Evolutionary conservation across 768 basidiomycete genomes (phyloP).

Genomic region (Leccinum variicolor): DNA sequence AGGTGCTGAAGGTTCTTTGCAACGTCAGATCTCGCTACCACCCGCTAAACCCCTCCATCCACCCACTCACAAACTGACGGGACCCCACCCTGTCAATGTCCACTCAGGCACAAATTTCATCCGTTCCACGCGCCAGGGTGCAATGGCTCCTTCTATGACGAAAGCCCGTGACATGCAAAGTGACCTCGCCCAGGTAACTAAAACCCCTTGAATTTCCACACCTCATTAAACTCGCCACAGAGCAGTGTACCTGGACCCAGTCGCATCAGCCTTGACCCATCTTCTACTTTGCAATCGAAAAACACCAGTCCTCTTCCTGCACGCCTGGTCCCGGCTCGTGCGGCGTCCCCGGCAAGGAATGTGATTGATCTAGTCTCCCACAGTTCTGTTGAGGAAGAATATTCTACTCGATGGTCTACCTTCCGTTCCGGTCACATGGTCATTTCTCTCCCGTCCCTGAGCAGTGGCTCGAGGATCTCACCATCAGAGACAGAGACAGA

Average conservation of each 20-base stretch:
- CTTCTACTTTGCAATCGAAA: not conserved
- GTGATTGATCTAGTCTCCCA: slow-evolving; percentile 7
- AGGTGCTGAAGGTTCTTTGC: slow-evolving; percentile 5
- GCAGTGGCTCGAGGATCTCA: not conserved
- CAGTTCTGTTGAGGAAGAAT: not conserved
- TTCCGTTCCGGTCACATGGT: slow-evolving; percentile 27
- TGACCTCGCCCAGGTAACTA: slow-evolving; percentile 9
- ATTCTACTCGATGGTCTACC: slow-evolving; percentile 15
- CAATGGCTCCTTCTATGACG: not conserved
- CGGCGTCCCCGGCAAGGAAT: not conserved
- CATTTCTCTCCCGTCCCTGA: slow-evolving; percentile 8
- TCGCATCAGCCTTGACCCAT: not conserved
- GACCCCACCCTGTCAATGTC: not conserved
- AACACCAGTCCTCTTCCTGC: not conserved
- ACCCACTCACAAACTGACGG: not conserved
- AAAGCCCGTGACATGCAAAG: not conserved
- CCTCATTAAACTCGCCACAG: slow-evolving; percentile 13
- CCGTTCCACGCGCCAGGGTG: not conserved
- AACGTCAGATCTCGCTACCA: not conserved
- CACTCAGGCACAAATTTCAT: not conserved
- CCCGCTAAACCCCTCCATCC: slow-evolving; percentile 1
- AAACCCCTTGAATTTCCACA: not conserved
- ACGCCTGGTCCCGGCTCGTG: not conserved
- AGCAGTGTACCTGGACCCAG: slow-evolving; percentile 4
- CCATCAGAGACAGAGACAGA: not conserved